Evolutionary conservation across 306 rosid genomes (phyloP).

Genomic region (Cucumis hystrix): DNA sequence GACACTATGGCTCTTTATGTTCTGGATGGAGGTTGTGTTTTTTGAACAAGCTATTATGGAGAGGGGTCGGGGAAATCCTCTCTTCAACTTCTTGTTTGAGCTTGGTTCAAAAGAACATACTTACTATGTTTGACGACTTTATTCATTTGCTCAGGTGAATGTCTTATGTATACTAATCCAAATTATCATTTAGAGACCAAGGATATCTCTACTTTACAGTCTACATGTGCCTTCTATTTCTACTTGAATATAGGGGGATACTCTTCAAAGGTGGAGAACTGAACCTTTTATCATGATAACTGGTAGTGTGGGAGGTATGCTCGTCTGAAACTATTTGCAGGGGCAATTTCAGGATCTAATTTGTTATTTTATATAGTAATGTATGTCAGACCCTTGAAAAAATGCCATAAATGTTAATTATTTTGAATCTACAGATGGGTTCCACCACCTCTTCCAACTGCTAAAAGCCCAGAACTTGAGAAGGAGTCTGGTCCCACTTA

Average conservation of each 20-base stretch:
- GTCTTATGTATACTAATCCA: background rate
- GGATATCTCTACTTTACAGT: background rate
- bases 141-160: constrained; percentile 96
- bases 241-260: constrained; percentile 57
- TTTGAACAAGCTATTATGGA: constrained; percentile 99
- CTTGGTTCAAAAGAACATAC: constrained; percentile 97
- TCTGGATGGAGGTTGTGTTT: constrained; percentile 93
- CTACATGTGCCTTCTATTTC: background rate
- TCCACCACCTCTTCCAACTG: constrained; percentile 68
- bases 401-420: background rate
- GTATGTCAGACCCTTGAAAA: background rate
- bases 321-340: background rate
- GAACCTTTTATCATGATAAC: constrained; percentile 99
- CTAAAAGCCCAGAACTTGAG: constrained; percentile 84
- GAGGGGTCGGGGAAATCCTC: constrained; percentile 97
- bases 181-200: background rate
- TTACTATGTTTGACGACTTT: constrained; percentile 97
- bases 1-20: constrained; percentile 97
- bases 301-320: constrained; percentile 96
- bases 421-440: constrained; percentile 64
- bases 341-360: background rate
- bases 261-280: constrained; percentile 97
- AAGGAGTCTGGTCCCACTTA: constrained; percentile 78
- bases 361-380: constrained; percentile 4
- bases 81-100: constrained; percentile 87